Conservation (phyloP, 2,329 filamentous ascomycete genomes). For the Pestalotiopsis sp. region DNA sequence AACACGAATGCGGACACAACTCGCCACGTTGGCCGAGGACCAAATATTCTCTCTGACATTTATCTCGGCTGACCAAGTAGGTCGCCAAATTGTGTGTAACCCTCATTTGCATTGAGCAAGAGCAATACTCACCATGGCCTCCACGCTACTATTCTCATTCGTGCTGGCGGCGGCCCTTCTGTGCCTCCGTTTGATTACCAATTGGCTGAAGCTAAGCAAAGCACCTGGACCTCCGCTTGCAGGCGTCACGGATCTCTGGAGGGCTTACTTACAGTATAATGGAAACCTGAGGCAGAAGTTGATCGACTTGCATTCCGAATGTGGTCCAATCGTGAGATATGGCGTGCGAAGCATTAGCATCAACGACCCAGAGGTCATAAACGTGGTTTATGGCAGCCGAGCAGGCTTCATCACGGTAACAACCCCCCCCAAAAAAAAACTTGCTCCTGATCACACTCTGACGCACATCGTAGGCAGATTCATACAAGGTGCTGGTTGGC, state of each 20-base stretch:
- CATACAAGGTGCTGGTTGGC: constrained; percentile 26
- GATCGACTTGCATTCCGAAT: constrained; percentile 21
- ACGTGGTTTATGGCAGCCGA: constrained; percentile 27
- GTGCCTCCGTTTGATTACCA: constrained; percentile 17
- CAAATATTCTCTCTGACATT: background rate
- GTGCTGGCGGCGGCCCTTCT: background rate
- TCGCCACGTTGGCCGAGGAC: background rate
- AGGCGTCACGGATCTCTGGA: constrained; percentile 27
- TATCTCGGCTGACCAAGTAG: background rate
- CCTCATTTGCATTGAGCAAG: background rate
- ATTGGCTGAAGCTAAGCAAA: constrained; percentile 26
- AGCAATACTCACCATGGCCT: background rate
- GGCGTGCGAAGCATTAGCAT: constrained; percentile 28
- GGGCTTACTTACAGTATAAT: constrained; percentile 27
- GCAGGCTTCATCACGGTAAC: constrained; percentile 26
- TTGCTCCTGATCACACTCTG: background rate
- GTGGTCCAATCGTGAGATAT: constrained; percentile 28
- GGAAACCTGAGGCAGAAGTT: constrained; percentile 25
- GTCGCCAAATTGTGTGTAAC: background rate
- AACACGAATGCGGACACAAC: background rate
- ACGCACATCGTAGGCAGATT: constrained; percentile 22
- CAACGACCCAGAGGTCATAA: constrained; percentile 28
- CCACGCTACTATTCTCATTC: background rate
- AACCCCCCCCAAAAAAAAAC: background rate
- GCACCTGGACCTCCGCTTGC: constrained; percentile 25